Evolutionary conservation across 805 yeast species (phyloP).

Genomic region (Brettanomyces anomalus): DNA sequence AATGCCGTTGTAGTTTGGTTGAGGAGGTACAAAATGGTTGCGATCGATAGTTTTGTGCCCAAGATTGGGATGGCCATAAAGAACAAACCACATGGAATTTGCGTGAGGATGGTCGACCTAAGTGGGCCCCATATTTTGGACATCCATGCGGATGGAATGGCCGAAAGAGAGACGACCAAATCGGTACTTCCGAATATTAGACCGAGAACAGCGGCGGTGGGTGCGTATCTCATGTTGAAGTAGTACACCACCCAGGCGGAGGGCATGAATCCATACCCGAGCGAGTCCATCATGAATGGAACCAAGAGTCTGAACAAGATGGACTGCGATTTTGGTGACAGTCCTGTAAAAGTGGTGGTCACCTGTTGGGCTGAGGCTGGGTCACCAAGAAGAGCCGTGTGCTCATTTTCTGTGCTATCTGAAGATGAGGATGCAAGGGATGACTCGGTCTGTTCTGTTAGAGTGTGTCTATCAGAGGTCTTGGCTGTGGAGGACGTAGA

Average conservation of each 20-base stretch:
- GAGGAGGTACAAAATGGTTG: slow-evolving; percentile 42
- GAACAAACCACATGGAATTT: slow-evolving; percentile 68
- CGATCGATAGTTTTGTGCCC: slow-evolving; percentile 26
- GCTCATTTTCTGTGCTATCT: neutral
- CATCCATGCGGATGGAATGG: slow-evolving; percentile 67
- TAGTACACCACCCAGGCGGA: slow-evolving; percentile 83
- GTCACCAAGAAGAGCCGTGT: neutral
- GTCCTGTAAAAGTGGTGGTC: slow-evolving; percentile 19
- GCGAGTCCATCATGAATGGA: slow-evolving; percentile 75
- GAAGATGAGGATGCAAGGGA: neutral
- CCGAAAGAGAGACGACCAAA: slow-evolving; percentile 54
- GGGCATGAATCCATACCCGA: slow-evolving; percentile 86
- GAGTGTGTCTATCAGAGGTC: neutral
- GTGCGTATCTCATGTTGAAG: slow-evolving; percentile 47
- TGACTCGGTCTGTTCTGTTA: neutral
- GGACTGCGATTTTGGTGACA: slow-evolving; percentile 34
- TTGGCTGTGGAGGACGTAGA: neutral
- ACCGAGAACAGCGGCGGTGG: slow-evolving; percentile 55
- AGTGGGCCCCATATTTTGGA: slow-evolving; percentile 71
- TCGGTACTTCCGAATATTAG: slow-evolving; percentile 57
- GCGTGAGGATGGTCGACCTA: slow-evolving; percentile 62
- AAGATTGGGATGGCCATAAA: slow-evolving; percentile 45
- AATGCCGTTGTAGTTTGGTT: slow-evolving; percentile 63
- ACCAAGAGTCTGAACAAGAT: slow-evolving; percentile 40
- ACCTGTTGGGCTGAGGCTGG: neutral